Percentiles rank a stretch among this genome's conserved stretches.
Conservation (phyloP, 192 early-diverging fungal species). For the Coemansia sp. region DNA sequence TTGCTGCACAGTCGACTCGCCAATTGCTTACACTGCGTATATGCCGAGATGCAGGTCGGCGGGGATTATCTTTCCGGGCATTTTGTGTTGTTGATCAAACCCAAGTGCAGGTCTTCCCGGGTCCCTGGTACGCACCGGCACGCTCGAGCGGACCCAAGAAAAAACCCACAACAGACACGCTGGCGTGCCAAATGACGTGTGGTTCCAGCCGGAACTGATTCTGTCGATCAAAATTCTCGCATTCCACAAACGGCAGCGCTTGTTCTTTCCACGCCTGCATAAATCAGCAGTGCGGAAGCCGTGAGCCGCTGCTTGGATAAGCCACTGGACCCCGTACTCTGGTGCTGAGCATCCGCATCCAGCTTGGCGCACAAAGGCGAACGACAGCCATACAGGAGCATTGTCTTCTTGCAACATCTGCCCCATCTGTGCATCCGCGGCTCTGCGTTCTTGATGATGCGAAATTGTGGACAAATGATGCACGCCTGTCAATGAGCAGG, state of each 20-base stretch:
- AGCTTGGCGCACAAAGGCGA: not conserved
- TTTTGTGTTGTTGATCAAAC: not conserved
- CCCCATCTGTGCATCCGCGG: too few relatives aligned
- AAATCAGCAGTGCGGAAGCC: not conserved
- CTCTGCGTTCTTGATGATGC: too few relatives aligned
- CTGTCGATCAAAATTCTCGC: not conserved
- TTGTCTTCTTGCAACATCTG: too few relatives aligned
- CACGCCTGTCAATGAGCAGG: too few relatives aligned
- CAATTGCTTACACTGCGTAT: too few relatives aligned
- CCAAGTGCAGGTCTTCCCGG: not conserved
- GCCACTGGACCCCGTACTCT: constrained; percentile 4
- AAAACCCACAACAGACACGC: not conserved
- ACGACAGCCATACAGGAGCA: not conserved
- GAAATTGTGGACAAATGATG: too few relatives aligned
- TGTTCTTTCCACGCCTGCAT: not conserved
- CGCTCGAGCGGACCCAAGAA: not conserved
- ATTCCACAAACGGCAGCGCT: not conserved
- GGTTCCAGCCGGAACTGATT: not conserved
- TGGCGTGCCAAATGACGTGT: not conserved
- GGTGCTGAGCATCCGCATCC: not conserved
- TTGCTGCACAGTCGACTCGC: too few relatives aligned
- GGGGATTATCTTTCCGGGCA: too few relatives aligned
- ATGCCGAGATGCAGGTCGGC: too few relatives aligned
- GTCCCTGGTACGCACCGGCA: not conserved
- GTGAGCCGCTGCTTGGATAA: not conserved